Evolutionary conservation across 345 rosid genomes (phyloP).

Genomic region (Pugionium dolabratum): DNA sequence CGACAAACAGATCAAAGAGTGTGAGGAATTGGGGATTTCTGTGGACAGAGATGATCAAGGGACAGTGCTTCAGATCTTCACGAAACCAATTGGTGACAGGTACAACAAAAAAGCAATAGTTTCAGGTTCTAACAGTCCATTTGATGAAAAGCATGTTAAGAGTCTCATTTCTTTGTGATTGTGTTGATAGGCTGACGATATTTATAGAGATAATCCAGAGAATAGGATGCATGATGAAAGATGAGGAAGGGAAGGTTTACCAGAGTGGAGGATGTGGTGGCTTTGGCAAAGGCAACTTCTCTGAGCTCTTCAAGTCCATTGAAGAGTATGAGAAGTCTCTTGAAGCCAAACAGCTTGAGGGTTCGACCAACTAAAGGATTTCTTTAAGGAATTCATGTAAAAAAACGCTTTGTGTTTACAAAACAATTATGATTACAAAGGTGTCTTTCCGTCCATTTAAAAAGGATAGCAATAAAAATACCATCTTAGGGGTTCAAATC

Average conservation of each 20-base stretch:
- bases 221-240: constrained; percentile 74
- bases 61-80: constrained; percentile 89
- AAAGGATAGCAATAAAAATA: constrained; percentile 23
- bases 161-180: background rate
- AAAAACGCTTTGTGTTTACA: constrained; percentile 4
- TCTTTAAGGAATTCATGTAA: constrained; percentile 5
- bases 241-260: constrained; percentile 64
- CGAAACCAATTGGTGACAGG: constrained; percentile 96
- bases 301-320: constrained; percentile 89
- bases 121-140: background rate
- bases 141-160: constrained; percentile 6
- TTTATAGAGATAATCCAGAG: constrained; percentile 95
- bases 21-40: constrained; percentile 86
- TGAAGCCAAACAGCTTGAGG: constrained; percentile 53
- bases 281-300: constrained; percentile 92
- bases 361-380: constrained; percentile 2
- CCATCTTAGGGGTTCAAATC: background rate
- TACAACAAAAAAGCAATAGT: constrained; percentile 12
- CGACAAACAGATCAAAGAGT: constrained; percentile 80
- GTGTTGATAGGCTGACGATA: constrained; percentile 75
- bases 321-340: constrained; percentile 92
- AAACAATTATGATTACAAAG: background rate
- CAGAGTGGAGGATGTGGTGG: constrained; percentile 98
- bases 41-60: constrained; percentile 97
- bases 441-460: constrained; percentile 5